Evolutionary conservation across 257 asterid genomes (phyloP), one percentile per base, ranked within the genome.

Genomic region (Nicotiana tabacum): DNA sequence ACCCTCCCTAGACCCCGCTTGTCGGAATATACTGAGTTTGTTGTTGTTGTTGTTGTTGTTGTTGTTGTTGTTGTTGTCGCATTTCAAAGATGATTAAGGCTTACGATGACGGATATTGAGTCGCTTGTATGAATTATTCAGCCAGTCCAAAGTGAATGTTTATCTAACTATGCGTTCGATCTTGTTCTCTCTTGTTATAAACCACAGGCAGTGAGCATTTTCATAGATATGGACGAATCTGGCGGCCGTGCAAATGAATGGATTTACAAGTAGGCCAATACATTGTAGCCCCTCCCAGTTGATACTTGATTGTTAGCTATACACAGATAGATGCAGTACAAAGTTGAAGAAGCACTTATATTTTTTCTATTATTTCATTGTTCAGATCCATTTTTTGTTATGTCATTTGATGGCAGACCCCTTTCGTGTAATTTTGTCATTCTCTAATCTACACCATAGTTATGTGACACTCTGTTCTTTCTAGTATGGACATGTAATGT

Each of bases 241-340:
- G 98, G 99, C 72, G 99, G 97, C 15, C 95, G 97, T 16, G 95
- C 99, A 83, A 94, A 92, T 33, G 97, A 95, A 86, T 95, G 99
- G 99, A 95, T 95, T 83, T 95, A 95, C 92, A 94, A 90, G 91
- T 95, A 92, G 93, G 29, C 80, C 21, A 74, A 11, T 12, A 74
- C 43, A 74, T 27, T 74, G 12, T 15, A 27, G 64, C 32, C 35
- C 58, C 80, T 51, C 27, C 58, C 12, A 13, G 80, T 74, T 46
- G 64, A 74, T 48, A 74, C 27, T 74, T 74, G 64, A 74, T 48
- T 48, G 80, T 27, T 74, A 74, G 43, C 39, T 6, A 74, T 46
- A 48, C 80, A 74, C 29, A 48, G 64, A 58, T 74, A 48, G 80
- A 48, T 48, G 53, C 53, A 74, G 80, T 48, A 24, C 80, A 74